These are phyloP conservation scores for Nitzschia sp. DNA, from an alignment of 108 stramenopile species.

Conservation along the genomic window DNA sequence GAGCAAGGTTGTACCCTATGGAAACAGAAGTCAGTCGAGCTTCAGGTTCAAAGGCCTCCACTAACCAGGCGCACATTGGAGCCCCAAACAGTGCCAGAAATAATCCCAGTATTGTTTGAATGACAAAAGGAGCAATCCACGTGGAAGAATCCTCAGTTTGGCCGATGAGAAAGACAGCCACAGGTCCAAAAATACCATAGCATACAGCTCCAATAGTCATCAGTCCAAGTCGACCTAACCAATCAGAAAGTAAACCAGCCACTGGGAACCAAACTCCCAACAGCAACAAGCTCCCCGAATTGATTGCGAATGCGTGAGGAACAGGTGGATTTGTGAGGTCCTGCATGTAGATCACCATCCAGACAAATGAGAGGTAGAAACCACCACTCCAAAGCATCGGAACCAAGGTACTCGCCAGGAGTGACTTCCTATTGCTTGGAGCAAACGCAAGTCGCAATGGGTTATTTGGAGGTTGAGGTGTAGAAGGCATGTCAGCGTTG, in stretches of 20 bases:
- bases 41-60: slow-evolving; percentile 65
- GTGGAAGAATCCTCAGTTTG: slow-evolving; percentile 10
- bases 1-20: slow-evolving; percentile 78
- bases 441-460: slow-evolving; percentile 61
- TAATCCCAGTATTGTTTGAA: slow-evolving; percentile 56
- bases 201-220: slow-evolving; percentile 60
- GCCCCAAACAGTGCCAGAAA: slow-evolving; percentile 67
- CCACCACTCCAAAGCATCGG: slow-evolving; percentile 64
- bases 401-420: slow-evolving; percentile 52
- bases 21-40: slow-evolving; percentile 65
- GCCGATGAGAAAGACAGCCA: slow-evolving; percentile 45
- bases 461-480: slow-evolving; percentile 27
- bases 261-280: slow-evolving; percentile 44
- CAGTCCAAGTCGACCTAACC: slow-evolving; percentile 41
- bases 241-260: slow-evolving; percentile 57
- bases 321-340: slow-evolving; percentile 62
- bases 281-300: slow-evolving; percentile 46
- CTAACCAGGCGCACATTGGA: slow-evolving; percentile 79
- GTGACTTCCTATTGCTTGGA: slow-evolving; percentile 42
- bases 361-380: slow-evolving; percentile 72
- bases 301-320: slow-evolving; percentile 58
- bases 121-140: slow-evolving; percentile 31
- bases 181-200: slow-evolving; percentile 38
- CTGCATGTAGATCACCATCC: slow-evolving; percentile 72
- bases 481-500: neutral